phyloP scores from a whole-genome alignment of 169 alveolate species.

The Hammondia hammondi region DNA sequence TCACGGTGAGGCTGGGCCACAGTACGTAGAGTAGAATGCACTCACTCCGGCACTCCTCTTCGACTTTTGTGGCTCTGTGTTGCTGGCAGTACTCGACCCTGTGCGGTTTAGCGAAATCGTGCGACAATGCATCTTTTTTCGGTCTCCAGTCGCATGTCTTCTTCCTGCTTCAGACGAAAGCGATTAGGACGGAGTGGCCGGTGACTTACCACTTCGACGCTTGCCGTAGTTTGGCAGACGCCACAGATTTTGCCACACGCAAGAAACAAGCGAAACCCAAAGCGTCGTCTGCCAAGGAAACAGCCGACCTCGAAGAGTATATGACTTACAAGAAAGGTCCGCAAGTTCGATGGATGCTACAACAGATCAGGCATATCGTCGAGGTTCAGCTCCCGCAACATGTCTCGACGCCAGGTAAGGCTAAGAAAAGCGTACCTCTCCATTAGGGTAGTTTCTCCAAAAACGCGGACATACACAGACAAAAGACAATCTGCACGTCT shows the following conservation, averaged over 20 bases:
- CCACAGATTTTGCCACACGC: background rate
- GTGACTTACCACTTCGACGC: background rate
- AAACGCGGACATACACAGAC: background rate
- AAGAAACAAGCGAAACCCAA: background rate
- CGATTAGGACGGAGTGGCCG: constrained; percentile 4
- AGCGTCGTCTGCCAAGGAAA: background rate
- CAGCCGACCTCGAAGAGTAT: background rate
- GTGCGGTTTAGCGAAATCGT: too few species aligned
- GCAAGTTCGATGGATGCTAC: constrained; percentile 9
- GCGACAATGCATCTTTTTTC: background rate
- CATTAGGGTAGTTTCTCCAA: background rate
- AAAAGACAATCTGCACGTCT: background rate
- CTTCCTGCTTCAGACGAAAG: background rate
- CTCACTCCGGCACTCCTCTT: background rate
- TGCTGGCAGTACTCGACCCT: background rate
- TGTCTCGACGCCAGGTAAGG: background rate
- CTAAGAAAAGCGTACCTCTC: background rate
- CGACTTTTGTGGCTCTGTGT: background rate
- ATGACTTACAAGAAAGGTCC: constrained; percentile 1
- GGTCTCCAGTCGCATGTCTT: background rate
- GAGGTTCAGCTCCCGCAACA: background rate
- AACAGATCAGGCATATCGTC: background rate
- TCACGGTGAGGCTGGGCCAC: background rate
- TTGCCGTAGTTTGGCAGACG: background rate
- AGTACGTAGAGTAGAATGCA: background rate